These are phyloP conservation scores for Apocynum venetum DNA, from an alignment of 257 asterid species.

Conservation along the genomic window DNA sequence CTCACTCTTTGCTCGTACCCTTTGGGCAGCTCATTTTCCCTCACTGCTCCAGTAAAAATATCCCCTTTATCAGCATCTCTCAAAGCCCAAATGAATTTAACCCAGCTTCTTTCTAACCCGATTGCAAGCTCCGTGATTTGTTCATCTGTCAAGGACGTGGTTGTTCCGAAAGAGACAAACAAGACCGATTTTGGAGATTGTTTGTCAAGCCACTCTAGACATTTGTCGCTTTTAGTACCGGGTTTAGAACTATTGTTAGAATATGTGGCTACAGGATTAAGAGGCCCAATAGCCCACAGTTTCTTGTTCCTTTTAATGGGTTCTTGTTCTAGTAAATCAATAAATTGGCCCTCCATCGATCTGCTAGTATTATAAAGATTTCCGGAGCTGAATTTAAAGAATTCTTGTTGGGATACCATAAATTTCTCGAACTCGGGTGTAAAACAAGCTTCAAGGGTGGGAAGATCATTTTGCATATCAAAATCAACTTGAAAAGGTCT, in stretches of 20 bases:
- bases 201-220: constrained; percentile 6
- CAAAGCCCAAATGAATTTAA: constrained; percentile 5
- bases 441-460: constrained; percentile 12
- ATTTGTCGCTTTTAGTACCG: neutral
- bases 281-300: constrained; percentile 57
- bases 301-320: constrained; percentile 8
- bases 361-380: constrained; percentile 38
- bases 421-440: constrained; percentile 11
- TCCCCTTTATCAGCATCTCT: constrained; percentile 13
- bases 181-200: constrained; percentile 10
- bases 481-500: constrained; percentile 29
- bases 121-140: constrained; percentile 2
- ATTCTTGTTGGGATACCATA: neutral
- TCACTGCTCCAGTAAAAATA: constrained; percentile 4
- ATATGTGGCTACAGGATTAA: constrained; percentile 21
- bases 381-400: constrained; percentile 21
- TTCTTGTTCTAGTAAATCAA: constrained; percentile 34
- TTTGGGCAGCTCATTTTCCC: constrained; percentile 21
- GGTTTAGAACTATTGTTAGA: neutral
- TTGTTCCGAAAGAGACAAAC: constrained; percentile 3
- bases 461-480: constrained; percentile 20
- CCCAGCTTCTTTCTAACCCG: neutral
- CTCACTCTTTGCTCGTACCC: constrained; percentile 33
- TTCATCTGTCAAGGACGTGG: constrained; percentile 1
- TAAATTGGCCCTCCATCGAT: constrained; percentile 36